Percentiles rank a stretch among this genome's conserved stretches.
Conservation (phyloP, 1,139 yeast species). For the Debaryomyces udenii region DNA sequence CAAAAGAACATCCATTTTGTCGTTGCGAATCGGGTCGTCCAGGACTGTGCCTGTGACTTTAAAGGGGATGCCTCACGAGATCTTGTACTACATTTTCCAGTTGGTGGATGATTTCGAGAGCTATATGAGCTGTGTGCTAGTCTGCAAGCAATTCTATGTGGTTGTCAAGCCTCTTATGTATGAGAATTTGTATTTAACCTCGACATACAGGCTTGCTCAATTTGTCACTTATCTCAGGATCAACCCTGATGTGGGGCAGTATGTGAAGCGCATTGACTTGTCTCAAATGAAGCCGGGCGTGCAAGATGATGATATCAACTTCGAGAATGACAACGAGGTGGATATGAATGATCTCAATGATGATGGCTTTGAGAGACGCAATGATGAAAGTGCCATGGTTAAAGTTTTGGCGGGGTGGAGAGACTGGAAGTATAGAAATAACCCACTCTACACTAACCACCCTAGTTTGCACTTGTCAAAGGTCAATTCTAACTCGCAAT, state of each 20-base stretch:
- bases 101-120: slow-evolving; percentile 31
- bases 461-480: slow-evolving; percentile 26
- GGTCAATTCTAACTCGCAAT: slow-evolving; percentile 29
- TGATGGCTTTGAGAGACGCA: slow-evolving; percentile 2
- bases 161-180: slow-evolving; percentile 61
- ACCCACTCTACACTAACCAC: slow-evolving; percentile 58
- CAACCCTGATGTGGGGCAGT: slow-evolving; percentile 55
- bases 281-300: slow-evolving; percentile 54
- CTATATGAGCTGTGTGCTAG: slow-evolving; percentile 47
- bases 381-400: slow-evolving; percentile 18
- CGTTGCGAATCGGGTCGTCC: slow-evolving; percentile 15
- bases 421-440: slow-evolving; percentile 79
- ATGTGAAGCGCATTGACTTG: slow-evolving; percentile 60
- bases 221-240: slow-evolving; percentile 65
- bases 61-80: slow-evolving; percentile 37
- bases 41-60: slow-evolving; percentile 19
- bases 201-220: slow-evolving; percentile 78
- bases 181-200: slow-evolving; percentile 54
- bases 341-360: slow-evolving; percentile 5
- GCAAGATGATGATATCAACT: slow-evolving; percentile 47
- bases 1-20: slow-evolving; percentile 27
- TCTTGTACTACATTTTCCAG: slow-evolving; percentile 36
- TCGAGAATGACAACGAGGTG: slow-evolving; percentile 10
- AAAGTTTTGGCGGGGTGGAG: slow-evolving; percentile 74
- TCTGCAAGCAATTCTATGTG: slow-evolving; percentile 51